These are phyloP conservation scores for Solanum appendiculatum DNA, from an alignment of 257 asterid genomes.

Conservation along the genomic window DNA sequence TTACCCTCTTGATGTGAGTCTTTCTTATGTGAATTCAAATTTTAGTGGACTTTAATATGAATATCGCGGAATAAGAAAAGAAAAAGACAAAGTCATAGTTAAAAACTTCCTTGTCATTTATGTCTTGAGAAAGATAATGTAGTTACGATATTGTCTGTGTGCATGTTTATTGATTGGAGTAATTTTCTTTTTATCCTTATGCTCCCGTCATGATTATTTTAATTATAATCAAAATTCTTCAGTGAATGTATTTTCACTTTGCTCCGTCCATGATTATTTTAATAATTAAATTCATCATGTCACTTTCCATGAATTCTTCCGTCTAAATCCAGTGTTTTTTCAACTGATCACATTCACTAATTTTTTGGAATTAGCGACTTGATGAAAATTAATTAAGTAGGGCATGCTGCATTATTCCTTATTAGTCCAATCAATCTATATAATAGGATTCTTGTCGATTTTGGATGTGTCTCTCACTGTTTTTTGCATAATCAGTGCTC, in stretches of 20 bases:
- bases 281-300: background rate
- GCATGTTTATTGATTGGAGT: background rate
- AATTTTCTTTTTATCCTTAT: background rate
- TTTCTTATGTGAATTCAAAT: background rate
- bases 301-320: background rate
- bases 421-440: background rate
- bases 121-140: background rate
- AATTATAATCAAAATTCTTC: background rate
- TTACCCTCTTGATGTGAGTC: background rate
- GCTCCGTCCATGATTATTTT: background rate
- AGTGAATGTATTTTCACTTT: background rate
- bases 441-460: background rate
- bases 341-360: background rate
- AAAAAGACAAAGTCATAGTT: background rate
- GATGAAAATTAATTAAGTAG: background rate
- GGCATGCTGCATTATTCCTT: background rate
- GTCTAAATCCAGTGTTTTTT: background rate
- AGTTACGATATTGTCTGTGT: background rate
- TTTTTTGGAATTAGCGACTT: background rate
- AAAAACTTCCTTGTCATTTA: background rate
- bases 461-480: too few relatives aligned
- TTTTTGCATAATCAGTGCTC: too few relatives aligned
- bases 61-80: too few relatives aligned
- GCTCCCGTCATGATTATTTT: background rate
- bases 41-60: background rate